Base-by-base conservation (phyloP, 2,329 filamentous ascomycete genomes). In the Cladosporium austrohemisphaericum region DNA sequence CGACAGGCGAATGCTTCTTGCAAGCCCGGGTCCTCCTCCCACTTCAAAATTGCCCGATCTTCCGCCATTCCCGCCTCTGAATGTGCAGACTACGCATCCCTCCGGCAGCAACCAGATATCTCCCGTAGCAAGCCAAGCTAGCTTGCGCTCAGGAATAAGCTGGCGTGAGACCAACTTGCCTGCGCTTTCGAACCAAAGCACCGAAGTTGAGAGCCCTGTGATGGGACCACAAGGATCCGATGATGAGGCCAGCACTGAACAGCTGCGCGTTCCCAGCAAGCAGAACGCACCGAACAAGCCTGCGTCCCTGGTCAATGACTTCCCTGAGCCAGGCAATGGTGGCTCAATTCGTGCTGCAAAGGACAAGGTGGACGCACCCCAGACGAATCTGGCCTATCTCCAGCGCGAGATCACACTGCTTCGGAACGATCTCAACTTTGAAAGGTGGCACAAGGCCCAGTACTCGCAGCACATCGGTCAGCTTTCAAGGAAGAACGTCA, bases 381-480 rank as follows among this genome's bases (percentile, higher is more conserved):
- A 55, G 40, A 63, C 46, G 19, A 66, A 76, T 50, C 60, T 76
- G 22, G 70, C 77, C 1, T 79, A 81, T 55, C 70, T 93, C 3
- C 83, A 88, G 56, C 79, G 85, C 33, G 84, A 90, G 58, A 79
- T 89, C n/a, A 78, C 89, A 46, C 71, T 91, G 2, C 68, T 93
- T 9, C 82, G 85, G 36, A 93, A 91, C 54, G 87, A 93, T 58
- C 73, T 93, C 35, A 87, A 86, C 56, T 93, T 92, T 60, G 88
- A 93, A 65, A 78, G 86, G 20, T 92, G 89, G 66, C 77, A 92
- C 60, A 92, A 91, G 63, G 81, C 89, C 55, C 88, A 93, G 60
- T 88, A 92, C 64, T 80, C 91, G 56, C 80, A 84, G 2, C 86
- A 92, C 52, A 91, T 93, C 62, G 86, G 86, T 1, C 85, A 88